Conservation (phyloP, 2,329 filamentous ascomycete species). For the Septoria petroselini region DNA sequence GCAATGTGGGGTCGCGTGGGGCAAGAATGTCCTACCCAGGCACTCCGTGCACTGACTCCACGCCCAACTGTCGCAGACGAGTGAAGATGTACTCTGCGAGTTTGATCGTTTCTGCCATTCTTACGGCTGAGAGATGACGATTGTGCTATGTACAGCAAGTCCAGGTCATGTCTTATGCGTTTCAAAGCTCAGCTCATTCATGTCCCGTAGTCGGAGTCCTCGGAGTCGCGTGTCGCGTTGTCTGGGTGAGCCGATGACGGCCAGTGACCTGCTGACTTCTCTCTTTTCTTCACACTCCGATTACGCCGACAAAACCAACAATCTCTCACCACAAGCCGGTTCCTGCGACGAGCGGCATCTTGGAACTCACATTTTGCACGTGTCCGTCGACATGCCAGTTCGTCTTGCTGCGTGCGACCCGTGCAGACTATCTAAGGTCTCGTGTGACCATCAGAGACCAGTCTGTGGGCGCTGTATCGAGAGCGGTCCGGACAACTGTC, state of each 20-base stretch:
- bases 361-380: too few species aligned
- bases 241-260: not conserved
- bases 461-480: constrained; percentile 32
- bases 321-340: too few species aligned
- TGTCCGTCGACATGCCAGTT: constrained; percentile 5
- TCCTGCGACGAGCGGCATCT: too few species aligned
- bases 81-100: constrained; percentile 22
- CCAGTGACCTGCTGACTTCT: not conserved
- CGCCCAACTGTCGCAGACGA: constrained; percentile 18
- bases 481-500: constrained; percentile 25
- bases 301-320: constrained; percentile 4
- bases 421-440: constrained; percentile 33
- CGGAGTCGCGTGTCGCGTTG: too few species aligned
- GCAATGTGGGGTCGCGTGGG: too few species aligned
- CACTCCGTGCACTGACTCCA: constrained; percentile 18
- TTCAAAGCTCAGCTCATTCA: too few species aligned
- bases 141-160: not conserved
- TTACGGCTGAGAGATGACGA: not conserved
- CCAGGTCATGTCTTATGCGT: not conserved
- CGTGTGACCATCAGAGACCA: constrained; percentile 33
- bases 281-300: constrained; percentile 1
- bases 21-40: constrained; percentile 35
- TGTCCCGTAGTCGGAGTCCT: too few species aligned
- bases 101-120: constrained; percentile 15
- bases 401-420: constrained; percentile 34